These are phyloP conservation scores for Pyrus communis DNA, from an alignment of 306 rosid species.

Conservation along the genomic window DNA sequence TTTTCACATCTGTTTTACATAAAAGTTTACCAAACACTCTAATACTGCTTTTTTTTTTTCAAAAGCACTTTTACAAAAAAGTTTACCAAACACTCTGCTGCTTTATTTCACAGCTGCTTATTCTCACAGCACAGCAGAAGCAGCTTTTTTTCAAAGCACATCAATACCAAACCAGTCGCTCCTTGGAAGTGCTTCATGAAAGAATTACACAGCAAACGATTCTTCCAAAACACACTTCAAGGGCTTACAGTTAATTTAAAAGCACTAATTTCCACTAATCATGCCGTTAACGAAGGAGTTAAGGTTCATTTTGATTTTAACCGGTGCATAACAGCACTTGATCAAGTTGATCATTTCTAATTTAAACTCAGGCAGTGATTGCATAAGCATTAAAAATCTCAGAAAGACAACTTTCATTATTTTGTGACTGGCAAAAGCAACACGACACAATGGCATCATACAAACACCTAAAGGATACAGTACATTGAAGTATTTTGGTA, in stretches of 20 bases:
- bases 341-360: neutral
- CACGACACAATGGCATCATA: neutral
- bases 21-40: no score
- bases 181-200: no score
- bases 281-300: neutral
- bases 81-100: no score
- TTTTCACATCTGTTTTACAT: no score
- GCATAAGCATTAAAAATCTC: neutral
- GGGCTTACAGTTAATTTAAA: no score
- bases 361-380: neutral
- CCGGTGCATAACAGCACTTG: neutral
- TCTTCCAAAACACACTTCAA: neutral
- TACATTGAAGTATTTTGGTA: no score
- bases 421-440: neutral
- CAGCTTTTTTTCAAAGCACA: no score
- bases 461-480: neutral
- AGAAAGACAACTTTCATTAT: neutral
- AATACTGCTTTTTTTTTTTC: no score
- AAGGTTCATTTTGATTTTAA: neutral
- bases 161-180: no score
- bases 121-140: no score
- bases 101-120: no score
- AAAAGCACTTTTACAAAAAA: no score
- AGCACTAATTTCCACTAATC: neutral
- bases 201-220: neutral